A percentile compares a stretch with the other conserved stretches of the same genome.
Evolutionary conservation across 2,329 filamentous ascomycete genomes (phyloP).

Genomic region (Neonectria magnoliae): DNA sequence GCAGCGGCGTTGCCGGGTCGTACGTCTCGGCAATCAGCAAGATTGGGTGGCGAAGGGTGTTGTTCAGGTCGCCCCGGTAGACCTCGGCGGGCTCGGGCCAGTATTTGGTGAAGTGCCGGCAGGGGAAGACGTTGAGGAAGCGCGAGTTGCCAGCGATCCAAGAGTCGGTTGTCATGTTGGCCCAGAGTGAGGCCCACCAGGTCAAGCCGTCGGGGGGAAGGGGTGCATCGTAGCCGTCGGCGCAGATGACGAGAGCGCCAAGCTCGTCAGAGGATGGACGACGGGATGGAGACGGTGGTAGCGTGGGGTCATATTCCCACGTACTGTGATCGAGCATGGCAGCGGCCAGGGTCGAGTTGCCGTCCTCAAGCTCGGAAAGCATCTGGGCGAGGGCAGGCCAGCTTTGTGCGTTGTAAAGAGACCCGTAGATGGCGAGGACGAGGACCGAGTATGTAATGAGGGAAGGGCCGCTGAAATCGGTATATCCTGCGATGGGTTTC

Average conservation of each 20-base stretch:
- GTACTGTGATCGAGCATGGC: slow-evolving; percentile 48
- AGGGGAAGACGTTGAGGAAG: slow-evolving; percentile 57
- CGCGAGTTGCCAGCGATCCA: slow-evolving; percentile 61
- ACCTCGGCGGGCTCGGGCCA: slow-evolving; percentile 59
- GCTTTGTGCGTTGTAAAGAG: slow-evolving; percentile 54
- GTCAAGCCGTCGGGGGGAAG: slow-evolving; percentile 49
- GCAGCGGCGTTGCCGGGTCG: slow-evolving; percentile 60
- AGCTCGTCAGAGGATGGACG: slow-evolving; percentile 53
- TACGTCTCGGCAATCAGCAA: slow-evolving; percentile 60
- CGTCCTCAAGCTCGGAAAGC: slow-evolving; percentile 21
- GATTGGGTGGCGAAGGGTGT: slow-evolving; percentile 55
- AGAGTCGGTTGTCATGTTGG: slow-evolving; percentile 55
- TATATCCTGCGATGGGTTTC: slow-evolving; percentile 53
- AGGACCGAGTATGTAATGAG: slow-evolving; percentile 58
- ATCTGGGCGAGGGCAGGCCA: slow-evolving; percentile 45
- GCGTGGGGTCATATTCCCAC: slow-evolving; percentile 56
- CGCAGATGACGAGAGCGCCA: slow-evolving; percentile 54
- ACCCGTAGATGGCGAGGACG: slow-evolving; percentile 51
- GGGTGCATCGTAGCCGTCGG: slow-evolving; percentile 57
- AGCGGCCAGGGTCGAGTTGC: slow-evolving; percentile 49
- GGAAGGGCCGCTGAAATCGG: slow-evolving; percentile 51
- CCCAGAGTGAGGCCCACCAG: slow-evolving; percentile 60
- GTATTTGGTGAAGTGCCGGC: slow-evolving; percentile 56
- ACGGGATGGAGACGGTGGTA: slow-evolving; percentile 41
- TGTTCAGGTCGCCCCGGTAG: slow-evolving; percentile 57